Evolutionary conservation across 345 rosid species (phyloP).

Genomic region (Conringia planisiliqua): DNA sequence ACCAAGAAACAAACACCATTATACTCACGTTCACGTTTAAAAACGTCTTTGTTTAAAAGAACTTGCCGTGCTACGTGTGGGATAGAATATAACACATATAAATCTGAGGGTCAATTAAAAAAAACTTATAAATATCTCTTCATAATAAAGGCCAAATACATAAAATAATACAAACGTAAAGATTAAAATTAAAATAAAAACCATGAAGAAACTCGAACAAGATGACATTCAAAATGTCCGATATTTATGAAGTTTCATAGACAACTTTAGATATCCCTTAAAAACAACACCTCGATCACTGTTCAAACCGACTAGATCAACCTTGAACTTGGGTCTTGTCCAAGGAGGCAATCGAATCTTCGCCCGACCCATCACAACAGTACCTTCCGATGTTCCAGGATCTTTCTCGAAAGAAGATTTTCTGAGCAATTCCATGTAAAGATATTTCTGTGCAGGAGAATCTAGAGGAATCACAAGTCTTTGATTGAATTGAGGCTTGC

Average conservation of each 20-base stretch:
- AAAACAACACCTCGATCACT: not conserved
- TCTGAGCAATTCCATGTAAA: not conserved
- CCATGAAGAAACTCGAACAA: not conserved
- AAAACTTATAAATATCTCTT: no score
- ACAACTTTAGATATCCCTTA: not conserved
- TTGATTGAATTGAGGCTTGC: not conserved
- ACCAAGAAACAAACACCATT: no score
- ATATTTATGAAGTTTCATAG: conserved; percentile 3
- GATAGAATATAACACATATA: no score
- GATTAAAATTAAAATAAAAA: not conserved
- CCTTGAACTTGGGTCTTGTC: not conserved
- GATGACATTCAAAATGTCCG: not conserved
- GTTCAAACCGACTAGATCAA: not conserved
- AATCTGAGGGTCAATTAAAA: no score
- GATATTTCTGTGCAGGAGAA: not conserved
- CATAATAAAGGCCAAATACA: no score
- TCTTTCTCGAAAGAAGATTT: not conserved
- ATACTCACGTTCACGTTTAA: no score
- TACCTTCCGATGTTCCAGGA: not conserved
- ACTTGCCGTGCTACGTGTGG: no score
- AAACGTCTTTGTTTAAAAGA: no score
- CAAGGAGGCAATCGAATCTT: not conserved
- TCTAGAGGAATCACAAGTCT: not conserved
- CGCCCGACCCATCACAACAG: not conserved
- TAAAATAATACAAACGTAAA: no score